Evolutionary conservation across 495 filamentous ascomycete species (phyloP).

Genomic region (Penicillium paradoxum): DNA sequence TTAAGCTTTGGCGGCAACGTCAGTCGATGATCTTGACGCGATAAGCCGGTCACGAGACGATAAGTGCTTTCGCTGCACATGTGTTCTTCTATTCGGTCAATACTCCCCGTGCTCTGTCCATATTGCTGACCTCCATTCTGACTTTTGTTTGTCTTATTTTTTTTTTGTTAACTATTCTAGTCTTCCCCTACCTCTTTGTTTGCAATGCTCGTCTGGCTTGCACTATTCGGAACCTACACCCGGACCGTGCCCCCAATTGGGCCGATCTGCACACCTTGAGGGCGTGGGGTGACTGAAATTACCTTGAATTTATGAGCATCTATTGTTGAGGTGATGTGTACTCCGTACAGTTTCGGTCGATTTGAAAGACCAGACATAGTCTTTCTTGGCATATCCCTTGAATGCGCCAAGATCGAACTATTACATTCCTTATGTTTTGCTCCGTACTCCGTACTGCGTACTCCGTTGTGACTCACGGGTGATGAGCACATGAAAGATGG

Average conservation of each 20-base stretch:
- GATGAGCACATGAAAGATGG: background rate
- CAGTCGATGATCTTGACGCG: background rate
- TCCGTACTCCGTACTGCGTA: too few species aligned
- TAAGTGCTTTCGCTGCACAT: constrained; percentile 1
- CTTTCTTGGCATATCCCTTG: constrained; percentile 7
- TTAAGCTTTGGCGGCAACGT: background rate
- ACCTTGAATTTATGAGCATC: constrained; percentile 4
- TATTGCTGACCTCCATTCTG: background rate
- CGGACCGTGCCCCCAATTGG: background rate
- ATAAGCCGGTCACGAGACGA: constrained; percentile 11
- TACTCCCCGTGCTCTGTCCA: background rate
- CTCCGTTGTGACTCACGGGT: background rate
- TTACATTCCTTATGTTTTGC: too few species aligned
- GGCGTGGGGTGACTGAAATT: constrained; percentile 2
- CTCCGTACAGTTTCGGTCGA: background rate
- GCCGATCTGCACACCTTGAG: background rate
- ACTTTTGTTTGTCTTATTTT: background rate
- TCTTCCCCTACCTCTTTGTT: background rate
- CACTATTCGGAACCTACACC: background rate
- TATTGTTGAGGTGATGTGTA: background rate
- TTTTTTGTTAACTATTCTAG: background rate
- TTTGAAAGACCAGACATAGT: background rate
- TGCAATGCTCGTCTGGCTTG: background rate
- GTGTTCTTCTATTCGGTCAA: background rate
- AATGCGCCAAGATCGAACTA: constrained; percentile 6